Evolutionary conservation across 139 green algal genomes (phyloP), one percentile per base, ranked within the genome.

Genomic region (Coelastrella sp.): DNA sequence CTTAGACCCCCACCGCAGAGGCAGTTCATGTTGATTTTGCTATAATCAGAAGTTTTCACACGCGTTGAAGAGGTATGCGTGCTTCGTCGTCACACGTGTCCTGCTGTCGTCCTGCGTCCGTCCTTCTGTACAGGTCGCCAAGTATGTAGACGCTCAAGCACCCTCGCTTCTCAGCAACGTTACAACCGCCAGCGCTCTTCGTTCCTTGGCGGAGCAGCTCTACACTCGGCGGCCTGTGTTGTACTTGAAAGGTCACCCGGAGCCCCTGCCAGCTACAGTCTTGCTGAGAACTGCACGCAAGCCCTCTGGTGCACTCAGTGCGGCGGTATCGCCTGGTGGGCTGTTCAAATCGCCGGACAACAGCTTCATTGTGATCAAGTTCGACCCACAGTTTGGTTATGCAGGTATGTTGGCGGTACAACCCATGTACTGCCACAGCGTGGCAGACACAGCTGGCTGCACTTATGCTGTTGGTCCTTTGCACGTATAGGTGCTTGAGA

Each of bases 291-390:
- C 68, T 68, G 68, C 61, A 32, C 83, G 83, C 47, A 88, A 88
- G 83, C 83, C 83, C 17, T 80, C 68, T n/a, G 83, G 54, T 7
- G 83, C 83, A 20, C 47, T 88, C 20, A 68, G 54, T 19, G 71
- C 17, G 3, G 83, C 54, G 16, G 19, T 60, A 13, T 22, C 54
- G 7, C 19, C 83, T n/a, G 68, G 66, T n/a, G 68, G 83, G 19
- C 68, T 88, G 47, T 88, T 88, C 66, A 80, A 80, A 54, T 47
- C n/a, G 4, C 83, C 83, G 16, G 22, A 23, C 83, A 88, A 88
- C 83, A 88, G 47, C 66, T 58, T 80, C 54, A 68, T 88, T 11
- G 57, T 88, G 8, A 88, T 88, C 83, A 88, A 88, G 83, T 88
- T 88, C 32, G 68, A 88, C 68, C 83, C 83, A 16, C 66, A 57